Evolutionary conservation across 768 basidiomycete species (phyloP).

Genomic region (Lactifluus piperatus): DNA sequence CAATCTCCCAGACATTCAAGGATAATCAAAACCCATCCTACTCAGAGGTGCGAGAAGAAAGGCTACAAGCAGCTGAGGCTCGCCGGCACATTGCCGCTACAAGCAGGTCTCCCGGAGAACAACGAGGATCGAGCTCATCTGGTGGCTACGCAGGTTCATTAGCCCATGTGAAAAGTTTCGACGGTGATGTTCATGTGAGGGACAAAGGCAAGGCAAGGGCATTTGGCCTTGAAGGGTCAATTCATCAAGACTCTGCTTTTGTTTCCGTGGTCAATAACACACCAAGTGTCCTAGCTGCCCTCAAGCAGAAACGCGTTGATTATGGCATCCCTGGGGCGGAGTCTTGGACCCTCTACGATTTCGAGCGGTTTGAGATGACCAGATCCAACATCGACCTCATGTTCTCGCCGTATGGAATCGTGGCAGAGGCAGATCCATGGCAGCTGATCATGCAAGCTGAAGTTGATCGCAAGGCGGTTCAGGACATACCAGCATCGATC

Average conservation of each 20-base stretch:
- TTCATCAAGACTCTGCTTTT: background rate
- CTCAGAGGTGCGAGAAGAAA: slow-evolving; percentile 5
- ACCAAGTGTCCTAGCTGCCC: background rate
- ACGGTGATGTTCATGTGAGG: background rate
- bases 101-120: slow-evolving; percentile 1
- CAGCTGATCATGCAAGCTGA: slow-evolving; percentile 13
- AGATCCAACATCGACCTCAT: slow-evolving; percentile 12
- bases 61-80: slow-evolving; percentile 9
- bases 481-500: background rate
- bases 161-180: background rate
- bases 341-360: slow-evolving; percentile 15
- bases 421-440: slow-evolving; percentile 13
- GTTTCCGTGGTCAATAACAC: background rate
- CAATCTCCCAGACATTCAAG: background rate
- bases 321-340: slow-evolving; percentile 13
- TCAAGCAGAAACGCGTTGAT: slow-evolving; percentile 13
- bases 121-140: background rate
- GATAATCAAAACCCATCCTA: background rate
- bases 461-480: background rate
- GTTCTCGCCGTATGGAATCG: slow-evolving; percentile 12
- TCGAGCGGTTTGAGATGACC: slow-evolving; percentile 17
- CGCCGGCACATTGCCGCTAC: background rate
- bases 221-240: background rate
- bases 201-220: slow-evolving; percentile 19
- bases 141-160: background rate